A percentile compares a stretch with the other conserved stretches of the same genome.
These are phyloP conservation scores for Acer saccharum DNA, from an alignment of 345 rosid species.

Conservation along the genomic window DNA sequence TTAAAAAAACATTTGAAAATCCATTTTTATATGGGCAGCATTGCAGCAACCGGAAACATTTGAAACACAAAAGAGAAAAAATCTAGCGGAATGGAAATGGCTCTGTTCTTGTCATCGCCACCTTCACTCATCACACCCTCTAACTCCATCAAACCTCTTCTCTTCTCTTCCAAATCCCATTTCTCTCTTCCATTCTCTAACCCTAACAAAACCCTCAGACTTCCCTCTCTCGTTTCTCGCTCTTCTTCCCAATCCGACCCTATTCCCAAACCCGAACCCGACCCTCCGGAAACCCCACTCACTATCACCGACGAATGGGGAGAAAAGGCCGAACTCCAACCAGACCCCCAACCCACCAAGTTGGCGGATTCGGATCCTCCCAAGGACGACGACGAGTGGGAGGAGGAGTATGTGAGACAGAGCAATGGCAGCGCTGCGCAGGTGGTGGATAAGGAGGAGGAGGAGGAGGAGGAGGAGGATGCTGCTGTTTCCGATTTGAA, in stretches of 20 bases:
- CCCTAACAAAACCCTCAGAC: conserved; percentile 13
- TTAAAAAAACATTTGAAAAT: too few species aligned
- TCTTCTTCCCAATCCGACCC: conserved; percentile 33
- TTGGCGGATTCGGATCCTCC: conserved; percentile 76
- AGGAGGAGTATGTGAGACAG: conserved; percentile 27
- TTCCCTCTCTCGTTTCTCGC: conserved; percentile 20
- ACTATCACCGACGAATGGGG: conserved; percentile 84
- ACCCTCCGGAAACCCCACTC: conserved; percentile 14
- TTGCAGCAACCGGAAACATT: background rate
- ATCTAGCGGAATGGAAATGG: conserved; percentile 1
- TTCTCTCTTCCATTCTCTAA: conserved; percentile 15
- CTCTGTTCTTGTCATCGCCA: background rate
- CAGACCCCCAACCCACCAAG: conserved; percentile 38
- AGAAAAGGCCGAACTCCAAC: conserved; percentile 49
- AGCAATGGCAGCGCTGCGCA: conserved; percentile 49
- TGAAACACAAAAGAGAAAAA: background rate
- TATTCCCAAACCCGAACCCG: conserved; percentile 23
- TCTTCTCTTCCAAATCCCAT: conserved; percentile 11
- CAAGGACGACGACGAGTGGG: conserved; percentile 86
- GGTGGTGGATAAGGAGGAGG: conserved; percentile 15
- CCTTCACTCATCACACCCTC: background rate
- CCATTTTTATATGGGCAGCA: background rate
- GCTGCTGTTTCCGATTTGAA: conserved; percentile 57
- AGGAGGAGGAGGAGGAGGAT: conserved; percentile 17
- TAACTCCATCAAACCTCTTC: background rate